Evolutionary conservation across 2,329 filamentous ascomycete genomes (phyloP).

Genomic region (Leptographium procerum): DNA sequence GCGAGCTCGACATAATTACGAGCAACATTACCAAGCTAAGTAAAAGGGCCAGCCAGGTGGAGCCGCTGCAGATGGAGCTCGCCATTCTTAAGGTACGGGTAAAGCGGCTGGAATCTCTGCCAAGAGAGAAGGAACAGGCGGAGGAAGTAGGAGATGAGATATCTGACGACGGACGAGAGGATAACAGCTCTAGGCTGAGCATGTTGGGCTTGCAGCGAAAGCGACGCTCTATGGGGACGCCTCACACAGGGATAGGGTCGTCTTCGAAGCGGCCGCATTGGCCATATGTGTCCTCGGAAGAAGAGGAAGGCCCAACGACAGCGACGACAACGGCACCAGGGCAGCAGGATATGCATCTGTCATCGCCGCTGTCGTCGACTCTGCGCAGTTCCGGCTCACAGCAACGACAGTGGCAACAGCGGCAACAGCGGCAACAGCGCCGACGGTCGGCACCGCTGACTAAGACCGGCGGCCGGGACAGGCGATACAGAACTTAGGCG

Average conservation of each 20-base stretch:
- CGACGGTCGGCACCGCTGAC: too few species aligned
- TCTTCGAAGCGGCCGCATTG: not conserved
- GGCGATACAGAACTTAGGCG: not conserved
- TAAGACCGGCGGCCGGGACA: not conserved
- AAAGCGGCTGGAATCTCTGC: conserved; percentile 21
- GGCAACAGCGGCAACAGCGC: too few species aligned
- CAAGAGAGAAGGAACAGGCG: too few species aligned
- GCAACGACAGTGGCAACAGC: too few species aligned
- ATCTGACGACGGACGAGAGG: too few species aligned
- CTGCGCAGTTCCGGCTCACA: too few species aligned
- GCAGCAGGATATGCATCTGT: too few species aligned
- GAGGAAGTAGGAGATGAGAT: not conserved
- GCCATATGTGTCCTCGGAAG: not conserved
- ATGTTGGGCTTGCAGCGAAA: not conserved
- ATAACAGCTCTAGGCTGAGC: not conserved
- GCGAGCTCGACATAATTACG: conserved; percentile 28
- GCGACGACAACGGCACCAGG: too few species aligned
- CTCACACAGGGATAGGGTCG: not conserved
- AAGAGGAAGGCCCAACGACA: too few species aligned
- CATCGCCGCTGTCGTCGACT: not conserved
- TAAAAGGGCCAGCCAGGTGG: conserved; percentile 25
- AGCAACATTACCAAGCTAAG: conserved; percentile 27
- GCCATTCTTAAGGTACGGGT: conserved; percentile 26
- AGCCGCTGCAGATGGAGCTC: conserved; percentile 30
- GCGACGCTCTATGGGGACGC: not conserved